These are phyloP conservation scores for Aphanocladium album DNA, from an alignment of 2,329 filamentous ascomycete species.

Conservation along the genomic window DNA sequence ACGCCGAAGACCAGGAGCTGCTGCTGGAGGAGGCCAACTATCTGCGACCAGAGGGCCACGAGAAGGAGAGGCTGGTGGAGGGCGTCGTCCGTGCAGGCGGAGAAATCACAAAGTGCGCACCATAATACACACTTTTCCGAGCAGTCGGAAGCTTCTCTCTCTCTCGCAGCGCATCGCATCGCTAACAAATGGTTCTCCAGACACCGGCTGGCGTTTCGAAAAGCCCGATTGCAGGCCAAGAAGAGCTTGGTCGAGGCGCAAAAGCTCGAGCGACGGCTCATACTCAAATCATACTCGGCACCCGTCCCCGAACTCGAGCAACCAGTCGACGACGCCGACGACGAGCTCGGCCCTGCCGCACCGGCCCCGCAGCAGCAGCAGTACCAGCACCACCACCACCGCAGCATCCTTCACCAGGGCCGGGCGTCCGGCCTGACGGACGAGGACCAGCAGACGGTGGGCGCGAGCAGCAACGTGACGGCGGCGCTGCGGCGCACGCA, in stretches of 20 bases:
- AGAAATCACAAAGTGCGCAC: slow-evolving; percentile 63
- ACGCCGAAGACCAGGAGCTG: slow-evolving; percentile 79
- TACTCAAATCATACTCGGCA: slow-evolving; percentile 61
- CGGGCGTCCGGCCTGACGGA: slow-evolving; percentile 44
- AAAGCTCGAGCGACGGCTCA: slow-evolving; percentile 68
- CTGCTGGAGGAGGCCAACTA: slow-evolving; percentile 74
- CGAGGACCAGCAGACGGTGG: slow-evolving; percentile 67
- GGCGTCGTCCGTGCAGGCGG: slow-evolving; percentile 60
- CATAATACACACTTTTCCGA: too few species aligned
- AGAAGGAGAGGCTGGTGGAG: slow-evolving; percentile 61
- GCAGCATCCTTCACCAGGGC: slow-evolving; percentile 24
- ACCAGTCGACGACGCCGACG: slow-evolving; percentile 22
- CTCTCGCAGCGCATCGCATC: too few species aligned
- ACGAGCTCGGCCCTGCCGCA: slow-evolving; percentile 17
- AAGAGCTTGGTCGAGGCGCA: slow-evolving; percentile 68
- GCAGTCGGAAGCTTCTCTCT: too few species aligned
- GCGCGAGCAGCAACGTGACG: slow-evolving; percentile 79
- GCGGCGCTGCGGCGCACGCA: slow-evolving; percentile 79
- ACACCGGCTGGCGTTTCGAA: slow-evolving; percentile 66
- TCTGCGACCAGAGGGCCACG: slow-evolving; percentile 49
- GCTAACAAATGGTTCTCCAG: slow-evolving; percentile 27
- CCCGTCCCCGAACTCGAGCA: slow-evolving; percentile 31
- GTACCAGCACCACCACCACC: slow-evolving; percentile 23
- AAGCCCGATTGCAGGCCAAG: slow-evolving; percentile 75
- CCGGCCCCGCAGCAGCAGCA: slow-evolving; percentile 19